These are phyloP conservation scores for Tricholoma matsutake DNA, from an alignment of 768 basidiomycete species.

Conservation along the genomic window DNA sequence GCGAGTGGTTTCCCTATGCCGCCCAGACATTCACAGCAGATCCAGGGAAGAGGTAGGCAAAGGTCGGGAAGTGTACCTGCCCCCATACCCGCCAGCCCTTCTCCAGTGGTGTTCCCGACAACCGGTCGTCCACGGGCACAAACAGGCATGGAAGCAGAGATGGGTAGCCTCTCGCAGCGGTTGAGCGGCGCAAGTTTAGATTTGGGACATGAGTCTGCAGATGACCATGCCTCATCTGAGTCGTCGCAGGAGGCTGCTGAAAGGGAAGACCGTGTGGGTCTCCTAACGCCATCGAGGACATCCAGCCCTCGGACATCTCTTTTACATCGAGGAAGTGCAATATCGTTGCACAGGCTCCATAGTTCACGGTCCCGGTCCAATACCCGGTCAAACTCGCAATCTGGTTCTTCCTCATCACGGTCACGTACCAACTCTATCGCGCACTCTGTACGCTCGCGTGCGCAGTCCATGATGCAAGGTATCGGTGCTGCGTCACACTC, in stretches of 20 bases:
- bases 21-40: slow-evolving; percentile 35
- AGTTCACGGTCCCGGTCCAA: slow-evolving; percentile 31
- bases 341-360: slow-evolving; percentile 27
- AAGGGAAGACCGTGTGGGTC: slow-evolving; percentile 57
- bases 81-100: slow-evolving; percentile 18
- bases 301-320: slow-evolving; percentile 51
- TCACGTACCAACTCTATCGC: slow-evolving; percentile 41
- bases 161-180: not conserved
- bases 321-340: slow-evolving; percentile 34
- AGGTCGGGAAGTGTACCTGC: slow-evolving; percentile 33
- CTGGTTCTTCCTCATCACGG: slow-evolving; percentile 39
- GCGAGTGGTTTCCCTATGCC: slow-evolving; percentile 42
- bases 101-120: slow-evolving; percentile 27
- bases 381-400: slow-evolving; percentile 30
- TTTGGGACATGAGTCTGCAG: slow-evolving; percentile 25
- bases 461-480: slow-evolving; percentile 66
- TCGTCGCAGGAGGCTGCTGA: slow-evolving; percentile 59
- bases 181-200: slow-evolving; percentile 8
- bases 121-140: slow-evolving; percentile 17
- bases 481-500: slow-evolving; percentile 59
- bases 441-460: slow-evolving; percentile 56
- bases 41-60: slow-evolving; percentile 24
- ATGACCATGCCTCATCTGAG: slow-evolving; percentile 43
- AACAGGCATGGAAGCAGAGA: slow-evolving; percentile 16
- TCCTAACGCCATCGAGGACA: slow-evolving; percentile 38